phyloP scores from a whole-genome alignment of 805 yeast species.

The Priceomyces carsonii region DNA sequence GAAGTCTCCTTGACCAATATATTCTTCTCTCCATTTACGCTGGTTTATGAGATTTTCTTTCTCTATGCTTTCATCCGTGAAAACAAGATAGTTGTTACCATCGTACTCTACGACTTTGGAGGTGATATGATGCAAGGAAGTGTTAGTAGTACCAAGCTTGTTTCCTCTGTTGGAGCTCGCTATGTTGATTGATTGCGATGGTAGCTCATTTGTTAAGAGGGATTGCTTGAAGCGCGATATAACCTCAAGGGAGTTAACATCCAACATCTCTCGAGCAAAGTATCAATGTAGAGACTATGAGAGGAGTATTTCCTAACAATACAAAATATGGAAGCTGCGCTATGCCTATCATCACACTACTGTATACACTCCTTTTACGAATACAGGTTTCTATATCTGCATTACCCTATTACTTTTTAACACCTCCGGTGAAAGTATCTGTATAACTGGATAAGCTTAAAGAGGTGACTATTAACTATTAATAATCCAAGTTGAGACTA shows the following conservation, averaged over 20 bases:
- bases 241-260: conserved; percentile 37
- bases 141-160: conserved; percentile 21
- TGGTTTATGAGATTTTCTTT: conserved; percentile 26
- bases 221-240: conserved; percentile 42
- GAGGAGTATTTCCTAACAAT: no score
- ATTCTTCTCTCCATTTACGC: conserved; percentile 37
- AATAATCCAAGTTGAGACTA: no score
- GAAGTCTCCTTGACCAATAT: conserved; percentile 10
- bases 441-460: no score
- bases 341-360: no score
- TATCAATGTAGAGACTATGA: no score
- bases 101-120: conserved; percentile 41
- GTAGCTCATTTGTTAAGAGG: conserved; percentile 16
- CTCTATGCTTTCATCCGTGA: conserved; percentile 36
- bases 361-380: no score
- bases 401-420: no score
- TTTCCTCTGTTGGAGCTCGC: conserved; percentile 31
- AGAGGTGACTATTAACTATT: no score
- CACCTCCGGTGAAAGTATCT: no score
- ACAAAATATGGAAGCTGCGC: no score
- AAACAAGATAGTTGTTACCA: conserved; percentile 35
- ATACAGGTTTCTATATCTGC: no score
- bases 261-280: conserved; percentile 36
- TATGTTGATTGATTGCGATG: conserved; percentile 12
- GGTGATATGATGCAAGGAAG: conserved; percentile 20